Evolutionary conservation across 1,284 basidiomycete genomes (phyloP), one percentile per base, ranked within the genome.

Genomic region (Trametes pubescens): DNA sequence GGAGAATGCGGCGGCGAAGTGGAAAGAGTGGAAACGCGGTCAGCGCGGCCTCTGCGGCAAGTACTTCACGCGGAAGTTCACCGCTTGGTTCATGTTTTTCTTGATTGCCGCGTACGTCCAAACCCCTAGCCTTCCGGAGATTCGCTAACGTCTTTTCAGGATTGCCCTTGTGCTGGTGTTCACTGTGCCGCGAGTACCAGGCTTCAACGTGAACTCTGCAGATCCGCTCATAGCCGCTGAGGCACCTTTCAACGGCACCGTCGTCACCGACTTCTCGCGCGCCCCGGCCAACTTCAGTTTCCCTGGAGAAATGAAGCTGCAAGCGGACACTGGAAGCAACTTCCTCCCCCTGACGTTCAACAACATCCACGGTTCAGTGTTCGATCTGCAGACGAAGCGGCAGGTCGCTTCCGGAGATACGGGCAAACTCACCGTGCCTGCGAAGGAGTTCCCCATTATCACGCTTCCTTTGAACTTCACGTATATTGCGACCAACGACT

Each of bases 241-340:
- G 0, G 85, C 84, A 35, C 70, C 69, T 22, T 91, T 84, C 82
- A 83, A 81, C 52, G 65, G 74, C 10, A 81, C 83, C 4, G 77
- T 92, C 56, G 83, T 87, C 1, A 86, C 84, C 0, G 74, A 78
- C 22, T 94, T 95, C 79, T 87, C 83, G 46, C 86, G 91, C 57
- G 74, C 81, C 0, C 93, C 93, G 0, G 88, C 94, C 54, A 96
- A 96, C 77, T 96, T 95, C 77, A 88, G 90, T 21, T 96, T 96
- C 81, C 83, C 90, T 2, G 93, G 88, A 1, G 80, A 84, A 53
- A 86, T 93, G 22, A 83, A 89, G 49, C 80, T 96, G 10, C 83
- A 92, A 71, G 82, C 92, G 51, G 85, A 95, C 77, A 94, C 93
- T 4, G 80, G 79, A 16, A 78, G 76, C 69, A 94, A 90, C 68